These are phyloP conservation scores for Candida neerlandica DNA, from an alignment of 1,139 yeast genomes.

Conservation along the genomic window DNA sequence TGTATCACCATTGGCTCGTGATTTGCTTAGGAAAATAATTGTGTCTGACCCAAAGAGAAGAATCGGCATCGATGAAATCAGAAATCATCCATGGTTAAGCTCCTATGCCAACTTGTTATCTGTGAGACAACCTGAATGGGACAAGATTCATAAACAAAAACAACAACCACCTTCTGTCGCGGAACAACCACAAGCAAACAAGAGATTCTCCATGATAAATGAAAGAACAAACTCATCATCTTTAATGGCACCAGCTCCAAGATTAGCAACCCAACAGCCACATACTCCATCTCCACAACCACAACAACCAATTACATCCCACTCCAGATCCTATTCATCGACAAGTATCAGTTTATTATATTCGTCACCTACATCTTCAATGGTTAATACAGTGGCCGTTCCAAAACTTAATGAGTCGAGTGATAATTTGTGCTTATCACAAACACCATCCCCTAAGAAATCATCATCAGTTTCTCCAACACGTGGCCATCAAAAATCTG, in stretches of 20 bases:
- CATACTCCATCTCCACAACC: slow-evolving; percentile 37
- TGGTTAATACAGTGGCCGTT: slow-evolving; percentile 48
- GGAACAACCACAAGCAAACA: slow-evolving; percentile 22
- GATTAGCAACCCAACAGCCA: slow-evolving; percentile 9
- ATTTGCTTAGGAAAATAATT: slow-evolving; percentile 78
- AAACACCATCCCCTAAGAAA: slow-evolving; percentile 20
- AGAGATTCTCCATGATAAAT: slow-evolving; percentile 50
- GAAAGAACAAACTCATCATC: slow-evolving; percentile 46
- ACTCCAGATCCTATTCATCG: slow-evolving; percentile 48
- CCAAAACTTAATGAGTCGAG: slow-evolving; percentile 17
- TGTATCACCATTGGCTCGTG: slow-evolving; percentile 89
- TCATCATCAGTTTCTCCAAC: slow-evolving; percentile 18
- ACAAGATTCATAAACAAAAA: slow-evolving; percentile 49
- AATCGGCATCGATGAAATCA: slow-evolving; percentile 65
- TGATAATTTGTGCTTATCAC: slow-evolving; percentile 12
- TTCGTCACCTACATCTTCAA: slow-evolving; percentile 53
- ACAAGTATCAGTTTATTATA: slow-evolving; percentile 44
- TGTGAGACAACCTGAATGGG: slow-evolving; percentile 91
- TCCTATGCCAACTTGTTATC: slow-evolving; percentile 81
- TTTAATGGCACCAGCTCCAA: slow-evolving; percentile 26
- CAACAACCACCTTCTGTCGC: slow-evolving; percentile 19
- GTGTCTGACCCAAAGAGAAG: slow-evolving; percentile 87
- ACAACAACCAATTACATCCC: slow-evolving; percentile 16
- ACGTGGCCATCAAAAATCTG: slow-evolving; percentile 40
- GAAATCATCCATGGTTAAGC: slow-evolving; percentile 85